Conservation (phyloP, 768 basidiomycete species). For the Russula sp. region DNA sequence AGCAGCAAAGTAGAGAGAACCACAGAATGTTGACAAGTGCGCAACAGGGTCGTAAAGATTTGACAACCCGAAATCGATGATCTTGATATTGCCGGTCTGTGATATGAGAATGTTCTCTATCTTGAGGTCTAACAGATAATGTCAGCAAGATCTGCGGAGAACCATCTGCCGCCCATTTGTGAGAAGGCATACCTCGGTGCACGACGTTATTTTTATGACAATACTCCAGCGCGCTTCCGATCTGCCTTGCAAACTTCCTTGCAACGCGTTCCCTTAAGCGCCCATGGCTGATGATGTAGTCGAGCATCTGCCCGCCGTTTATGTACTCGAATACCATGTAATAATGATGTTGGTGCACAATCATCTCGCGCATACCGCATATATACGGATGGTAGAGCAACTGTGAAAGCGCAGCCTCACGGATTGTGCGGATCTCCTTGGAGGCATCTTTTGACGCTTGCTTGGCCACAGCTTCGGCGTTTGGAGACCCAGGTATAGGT, state of each 20-base stretch:
- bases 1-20: conserved; percentile 96
- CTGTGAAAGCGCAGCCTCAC: conserved; percentile 92
- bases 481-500: conserved; percentile 41
- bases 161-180: not conserved
- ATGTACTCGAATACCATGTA: conserved; percentile 99
- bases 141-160: not conserved
- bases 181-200: conserved; percentile 60
- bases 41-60: conserved; percentile 81
- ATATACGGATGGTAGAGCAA: conserved; percentile 98
- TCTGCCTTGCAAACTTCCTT: conserved; percentile 95
- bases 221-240: conserved; percentile 92
- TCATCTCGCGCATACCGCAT: conserved; percentile 99
- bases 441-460: conserved; percentile 85
- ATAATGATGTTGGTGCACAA: conserved; percentile 95
- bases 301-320: conserved; percentile 98
- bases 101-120: conserved; percentile 99
- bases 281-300: conserved; percentile 99
- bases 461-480: conserved; percentile 57
- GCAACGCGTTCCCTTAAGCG: conserved; percentile 92
- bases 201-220: conserved; percentile 97
- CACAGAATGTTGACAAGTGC: conserved; percentile 93
- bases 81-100: conserved; percentile 98
- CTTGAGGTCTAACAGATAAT: conserved; percentile 64
- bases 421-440: conserved; percentile 92
- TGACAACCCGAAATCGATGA: conserved; percentile 97